Conservation (phyloP, 139 green algal species). For the Chlamydomonas applanata region DNA sequence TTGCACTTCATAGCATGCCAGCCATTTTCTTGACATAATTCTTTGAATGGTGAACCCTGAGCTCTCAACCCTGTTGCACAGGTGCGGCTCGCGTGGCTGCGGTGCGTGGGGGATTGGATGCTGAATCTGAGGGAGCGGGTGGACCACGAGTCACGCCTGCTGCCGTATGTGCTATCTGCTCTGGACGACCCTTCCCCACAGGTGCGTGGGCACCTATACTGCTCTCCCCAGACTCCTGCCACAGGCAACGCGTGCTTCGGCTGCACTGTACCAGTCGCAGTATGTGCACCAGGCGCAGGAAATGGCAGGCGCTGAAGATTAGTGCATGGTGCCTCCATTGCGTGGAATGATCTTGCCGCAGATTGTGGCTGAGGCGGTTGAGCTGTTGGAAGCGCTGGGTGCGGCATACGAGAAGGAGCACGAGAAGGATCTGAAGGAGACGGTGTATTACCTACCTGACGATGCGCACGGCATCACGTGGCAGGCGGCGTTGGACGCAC, state of each 20-base stretch:
- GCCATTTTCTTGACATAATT: no score
- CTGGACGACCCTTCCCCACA: slow-evolving; percentile 52
- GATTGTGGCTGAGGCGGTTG: slow-evolving; percentile 25
- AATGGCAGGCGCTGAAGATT: no score
- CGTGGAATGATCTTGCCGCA: background rate
- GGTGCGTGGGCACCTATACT: no score
- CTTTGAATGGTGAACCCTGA: no score
- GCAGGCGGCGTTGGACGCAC: slow-evolving; percentile 12
- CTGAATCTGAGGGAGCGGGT: slow-evolving; percentile 53
- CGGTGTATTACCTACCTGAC: slow-evolving; percentile 43
- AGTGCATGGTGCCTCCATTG: no score
- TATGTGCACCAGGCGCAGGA: no score
- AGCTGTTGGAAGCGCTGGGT: slow-evolving; percentile 48
- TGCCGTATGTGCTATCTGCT: slow-evolving; percentile 65
- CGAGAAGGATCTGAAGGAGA: slow-evolving; percentile 50
- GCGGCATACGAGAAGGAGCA: slow-evolving; percentile 48
- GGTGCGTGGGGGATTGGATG: slow-evolving; percentile 61
- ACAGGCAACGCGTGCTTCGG: no score
- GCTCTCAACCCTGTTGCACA: no score
- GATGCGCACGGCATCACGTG: slow-evolving; percentile 47
- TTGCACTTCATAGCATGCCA: no score
- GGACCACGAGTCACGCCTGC: slow-evolving; percentile 68
- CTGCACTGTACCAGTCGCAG: no score
- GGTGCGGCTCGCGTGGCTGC: slow-evolving; percentile 64
- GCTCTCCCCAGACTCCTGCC: no score